Evolutionary conservation across 75 land plant genomes (phyloP).

Genomic region (Picea glauca): DNA sequence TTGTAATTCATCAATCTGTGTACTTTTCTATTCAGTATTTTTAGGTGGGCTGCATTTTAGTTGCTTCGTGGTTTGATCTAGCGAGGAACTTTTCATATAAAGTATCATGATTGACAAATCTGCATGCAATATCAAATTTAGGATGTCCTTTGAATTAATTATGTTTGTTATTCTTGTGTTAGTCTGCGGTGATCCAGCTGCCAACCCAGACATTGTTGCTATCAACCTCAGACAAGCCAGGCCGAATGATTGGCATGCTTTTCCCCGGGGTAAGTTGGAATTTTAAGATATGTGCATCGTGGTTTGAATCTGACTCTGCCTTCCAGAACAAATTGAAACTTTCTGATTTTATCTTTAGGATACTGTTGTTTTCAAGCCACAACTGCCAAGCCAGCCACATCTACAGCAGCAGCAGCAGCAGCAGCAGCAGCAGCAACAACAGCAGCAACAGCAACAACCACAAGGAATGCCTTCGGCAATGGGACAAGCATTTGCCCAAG

Average conservation of each 20-base stretch:
- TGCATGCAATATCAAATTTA: too few relatives aligned
- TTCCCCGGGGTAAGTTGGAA: conserved; percentile 76
- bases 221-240: conserved; percentile 80
- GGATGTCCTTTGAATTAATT: too few relatives aligned
- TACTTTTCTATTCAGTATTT: too few relatives aligned
- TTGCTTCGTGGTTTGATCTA: too few relatives aligned
- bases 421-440: conserved; percentile 31
- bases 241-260: conserved; percentile 91
- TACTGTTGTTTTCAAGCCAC: conserved; percentile 97
- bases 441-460: conserved; percentile 25
- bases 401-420: too few relatives aligned
- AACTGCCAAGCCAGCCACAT: conserved; percentile 46
- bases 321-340: neutral
- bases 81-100: too few relatives aligned
- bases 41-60: too few relatives aligned
- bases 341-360: conserved; percentile 47
- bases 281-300: neutral
- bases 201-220: conserved; percentile 83
- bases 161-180: conserved; percentile 1
- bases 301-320: neutral
- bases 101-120: too few relatives aligned
- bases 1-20: too few relatives aligned
- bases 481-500: conserved; percentile 28
- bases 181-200: conserved; percentile 94
- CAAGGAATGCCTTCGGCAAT: conserved; percentile 34